Conservation (phyloP, 306 rosid genomes). For the Heteromeles arbutifolia region DNA sequence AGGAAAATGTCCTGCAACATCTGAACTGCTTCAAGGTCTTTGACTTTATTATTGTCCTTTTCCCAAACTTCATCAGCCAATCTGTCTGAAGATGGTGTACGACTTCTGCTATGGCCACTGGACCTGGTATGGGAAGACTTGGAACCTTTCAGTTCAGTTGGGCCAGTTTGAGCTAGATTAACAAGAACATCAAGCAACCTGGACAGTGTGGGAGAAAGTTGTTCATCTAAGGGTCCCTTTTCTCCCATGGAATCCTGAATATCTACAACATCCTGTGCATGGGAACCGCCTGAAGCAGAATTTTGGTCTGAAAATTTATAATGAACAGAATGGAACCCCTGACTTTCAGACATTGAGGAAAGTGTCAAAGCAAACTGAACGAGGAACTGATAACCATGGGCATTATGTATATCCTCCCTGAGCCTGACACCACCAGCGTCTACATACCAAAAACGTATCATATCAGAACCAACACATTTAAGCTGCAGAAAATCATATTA, state of each 20-base stretch:
- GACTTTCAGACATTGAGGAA: slow-evolving; percentile 51
- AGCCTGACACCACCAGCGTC: slow-evolving; percentile 83
- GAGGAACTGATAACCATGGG: slow-evolving; percentile 97
- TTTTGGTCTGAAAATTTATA: slow-evolving; percentile 35
- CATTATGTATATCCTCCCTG: slow-evolving; percentile 96
- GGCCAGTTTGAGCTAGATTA: slow-evolving; percentile 89
- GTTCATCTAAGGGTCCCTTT: slow-evolving; percentile 39
- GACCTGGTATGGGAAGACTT: slow-evolving; percentile 63
- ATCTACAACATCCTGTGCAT: slow-evolving; percentile 26
- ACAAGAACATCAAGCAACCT: slow-evolving; percentile 98
- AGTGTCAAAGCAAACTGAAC: slow-evolving; percentile 87
- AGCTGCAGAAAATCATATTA: neutral
- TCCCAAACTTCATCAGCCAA: slow-evolving; percentile 85
- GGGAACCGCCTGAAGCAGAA: slow-evolving; percentile 39
- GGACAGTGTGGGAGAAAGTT: slow-evolving; percentile 65
- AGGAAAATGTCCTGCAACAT: slow-evolving; percentile 98
- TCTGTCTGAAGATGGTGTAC: slow-evolving; percentile 63
- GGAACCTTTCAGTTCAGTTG: slow-evolving; percentile 56
- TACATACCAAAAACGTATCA: slow-evolving; percentile 42
- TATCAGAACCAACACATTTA: slow-evolving; percentile 26
- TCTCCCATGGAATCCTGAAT: slow-evolving; percentile 35
- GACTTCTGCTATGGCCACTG: slow-evolving; percentile 61
- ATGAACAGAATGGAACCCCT: slow-evolving; percentile 53
- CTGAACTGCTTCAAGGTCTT: slow-evolving; percentile 99
- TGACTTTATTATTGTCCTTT: slow-evolving; percentile 77